phyloP scores from a whole-genome alignment of 768 basidiomycete genomes.

The Heimioporus sp. region DNA sequence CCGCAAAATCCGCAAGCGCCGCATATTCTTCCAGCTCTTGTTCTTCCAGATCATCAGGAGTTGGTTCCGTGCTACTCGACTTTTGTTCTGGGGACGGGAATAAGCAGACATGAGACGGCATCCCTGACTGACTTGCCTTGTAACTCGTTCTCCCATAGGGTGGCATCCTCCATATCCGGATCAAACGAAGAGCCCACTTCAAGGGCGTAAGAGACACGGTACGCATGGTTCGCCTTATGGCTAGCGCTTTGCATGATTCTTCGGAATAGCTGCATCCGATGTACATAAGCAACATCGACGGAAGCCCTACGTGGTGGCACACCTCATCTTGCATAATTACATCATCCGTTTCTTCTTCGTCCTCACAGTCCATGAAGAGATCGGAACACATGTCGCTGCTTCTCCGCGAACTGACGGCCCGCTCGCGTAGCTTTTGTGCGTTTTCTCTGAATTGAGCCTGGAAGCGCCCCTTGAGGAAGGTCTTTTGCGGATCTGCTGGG shows the following conservation, averaged over 20 bases:
- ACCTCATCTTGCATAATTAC: conserved; percentile 62
- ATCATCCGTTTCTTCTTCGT: conserved; percentile 61
- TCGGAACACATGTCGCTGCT: conserved; percentile 51
- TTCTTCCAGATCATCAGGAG: conserved; percentile 50
- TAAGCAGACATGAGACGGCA: neutral
- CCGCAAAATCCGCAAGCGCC: conserved; percentile 46
- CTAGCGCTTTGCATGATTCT: conserved; percentile 59
- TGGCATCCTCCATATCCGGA: conserved; percentile 64
- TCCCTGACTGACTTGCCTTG: conserved; percentile 31
- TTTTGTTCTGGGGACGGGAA: conserved; percentile 2
- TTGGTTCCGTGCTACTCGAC: conserved; percentile 19
- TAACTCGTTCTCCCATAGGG: conserved; percentile 59
- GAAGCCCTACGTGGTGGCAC: conserved; percentile 10
- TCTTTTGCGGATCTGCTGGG: conserved; percentile 48
- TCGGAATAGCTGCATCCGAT: conserved; percentile 53
- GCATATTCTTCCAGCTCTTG: conserved; percentile 56
- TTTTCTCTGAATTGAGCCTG: conserved; percentile 62
- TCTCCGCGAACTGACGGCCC: conserved; percentile 39
- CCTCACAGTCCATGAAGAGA: conserved; percentile 46
- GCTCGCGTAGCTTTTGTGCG: conserved; percentile 53
- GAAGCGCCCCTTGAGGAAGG: conserved; percentile 58
- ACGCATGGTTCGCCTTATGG: conserved; percentile 49
- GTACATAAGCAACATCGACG: conserved; percentile 7
- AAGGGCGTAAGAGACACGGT: conserved; percentile 58
- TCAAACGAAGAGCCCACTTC: conserved; percentile 80